A percentile compares a stretch with the other conserved stretches of the same genome.
Conservation (phyloP, 352 stramenopile genomes). For the Pythium vanterpoolii region DNA sequence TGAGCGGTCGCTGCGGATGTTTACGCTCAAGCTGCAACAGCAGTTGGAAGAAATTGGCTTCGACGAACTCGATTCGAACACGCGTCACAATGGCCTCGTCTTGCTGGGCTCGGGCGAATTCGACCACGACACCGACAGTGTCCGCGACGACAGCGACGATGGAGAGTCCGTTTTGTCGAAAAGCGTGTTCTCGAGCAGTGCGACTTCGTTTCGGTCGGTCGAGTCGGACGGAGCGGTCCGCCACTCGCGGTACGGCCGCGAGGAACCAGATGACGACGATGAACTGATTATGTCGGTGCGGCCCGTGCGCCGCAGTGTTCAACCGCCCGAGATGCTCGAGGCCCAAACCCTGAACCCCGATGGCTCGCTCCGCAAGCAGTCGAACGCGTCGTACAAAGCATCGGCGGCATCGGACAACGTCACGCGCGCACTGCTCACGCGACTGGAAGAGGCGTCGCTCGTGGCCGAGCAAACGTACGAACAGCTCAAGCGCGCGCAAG, state of each 20-base stretch:
- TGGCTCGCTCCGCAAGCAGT: conserved; percentile 23
- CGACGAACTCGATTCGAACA: neutral
- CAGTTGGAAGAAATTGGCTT: conserved; percentile 19
- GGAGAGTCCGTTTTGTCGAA: neutral
- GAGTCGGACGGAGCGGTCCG: neutral
- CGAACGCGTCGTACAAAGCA: conserved; percentile 10
- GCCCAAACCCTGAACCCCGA: conserved; percentile 18
- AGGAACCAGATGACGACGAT: conserved; percentile 4
- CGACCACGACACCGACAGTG: neutral
- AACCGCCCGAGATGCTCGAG: conserved; percentile 26
- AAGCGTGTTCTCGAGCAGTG: neutral
- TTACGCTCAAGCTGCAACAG: conserved; percentile 23
- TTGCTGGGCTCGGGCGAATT: conserved; percentile 18
- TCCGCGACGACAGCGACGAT: neutral
- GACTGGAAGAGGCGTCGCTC: conserved; percentile 3
- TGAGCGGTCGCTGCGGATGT: conserved; percentile 20
- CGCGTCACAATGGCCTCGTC: conserved; percentile 10
- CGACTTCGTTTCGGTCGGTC: neutral
- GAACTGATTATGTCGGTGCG: conserved; percentile 24
- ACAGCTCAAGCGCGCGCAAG: conserved; percentile 1
- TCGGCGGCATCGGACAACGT: neutral
- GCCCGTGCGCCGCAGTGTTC: conserved; percentile 15
- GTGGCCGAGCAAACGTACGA: conserved; percentile 8
- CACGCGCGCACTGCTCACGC: conserved; percentile 1
- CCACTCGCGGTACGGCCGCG: neutral